Evolutionary conservation across 176 grass and related monocot species (phyloP).

Genomic region (Aechmea fasciata): DNA sequence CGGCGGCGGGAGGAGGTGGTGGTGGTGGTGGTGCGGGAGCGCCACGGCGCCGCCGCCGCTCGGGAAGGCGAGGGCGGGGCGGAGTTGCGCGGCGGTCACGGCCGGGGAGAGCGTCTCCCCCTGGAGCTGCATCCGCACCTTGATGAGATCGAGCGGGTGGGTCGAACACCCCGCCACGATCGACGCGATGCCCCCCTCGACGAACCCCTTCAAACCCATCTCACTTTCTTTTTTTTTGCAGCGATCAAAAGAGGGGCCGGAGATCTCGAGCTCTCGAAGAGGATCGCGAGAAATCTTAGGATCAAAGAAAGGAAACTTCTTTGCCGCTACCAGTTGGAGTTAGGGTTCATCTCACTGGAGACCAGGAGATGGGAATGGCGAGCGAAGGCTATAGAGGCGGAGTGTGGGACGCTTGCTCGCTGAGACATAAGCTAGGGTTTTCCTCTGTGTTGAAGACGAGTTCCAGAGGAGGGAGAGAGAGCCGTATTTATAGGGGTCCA

Average conservation of each 20-base stretch:
- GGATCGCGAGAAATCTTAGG: not conserved
- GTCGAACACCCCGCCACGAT: conserved; percentile 88
- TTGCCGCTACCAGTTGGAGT: conserved; percentile 43
- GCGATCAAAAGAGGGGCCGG: too few relatives aligned
- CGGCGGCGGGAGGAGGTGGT: not conserved
- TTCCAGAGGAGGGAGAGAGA: not conserved
- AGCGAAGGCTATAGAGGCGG: conserved; percentile 64
- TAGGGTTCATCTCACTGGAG: conserved; percentile 90
- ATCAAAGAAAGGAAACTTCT: not conserved
- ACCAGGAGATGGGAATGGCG: conserved; percentile 90
- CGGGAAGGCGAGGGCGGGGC: conserved; percentile 61
- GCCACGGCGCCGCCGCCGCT: not conserved
- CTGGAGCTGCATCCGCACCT: conserved; percentile 97
- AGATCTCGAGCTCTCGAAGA: not conserved
- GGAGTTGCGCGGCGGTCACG: conserved; percentile 18
- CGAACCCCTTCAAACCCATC: conserved; percentile 85
- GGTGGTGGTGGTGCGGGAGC: conserved; percentile 37
- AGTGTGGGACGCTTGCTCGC: conserved; percentile 74
- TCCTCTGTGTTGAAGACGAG: not conserved
- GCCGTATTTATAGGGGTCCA: not conserved
- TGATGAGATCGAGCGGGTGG: conserved; percentile 88
- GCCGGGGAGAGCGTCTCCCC: conserved; percentile 28
- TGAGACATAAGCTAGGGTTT: conserved; percentile 68
- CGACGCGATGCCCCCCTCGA: conserved; percentile 84
- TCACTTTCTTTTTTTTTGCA: not conserved